Evolutionary conservation across 2,329 filamentous ascomycete genomes (phyloP), one percentile per base, ranked within the genome.

Genomic region (Ustulina deusta): DNA sequence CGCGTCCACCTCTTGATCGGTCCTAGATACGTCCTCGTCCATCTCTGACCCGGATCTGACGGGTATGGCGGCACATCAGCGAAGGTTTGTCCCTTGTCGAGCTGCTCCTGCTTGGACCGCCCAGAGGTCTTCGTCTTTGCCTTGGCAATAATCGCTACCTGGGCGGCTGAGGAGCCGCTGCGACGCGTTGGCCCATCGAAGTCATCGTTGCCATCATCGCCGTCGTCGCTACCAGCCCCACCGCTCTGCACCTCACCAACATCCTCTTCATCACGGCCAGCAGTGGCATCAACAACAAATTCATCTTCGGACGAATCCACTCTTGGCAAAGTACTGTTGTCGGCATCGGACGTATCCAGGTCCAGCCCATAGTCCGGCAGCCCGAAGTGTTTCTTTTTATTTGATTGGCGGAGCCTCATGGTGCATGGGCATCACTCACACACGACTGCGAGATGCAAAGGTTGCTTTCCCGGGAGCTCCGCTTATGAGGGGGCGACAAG

Each of bases 1-100:
- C 76, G 74, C 1, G 75, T 76, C 76, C 76, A 78, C 68, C 77
- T 70, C 63, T 74, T 76, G 17, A 79, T 71, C n/a, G 77, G 77
- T 9, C 77, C 77, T 57, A 73, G 61, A 54, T 79, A 79, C 3
- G 74, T 74, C 46, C 77, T 74, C 17, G 77, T 79, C 76, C 76
- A 79, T 70, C 76, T 76, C 52, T 77, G 73, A 6, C 74, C 68
- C 11, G 75, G 73, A 61, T 79, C 77, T 44, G 73, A 74, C 9
- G 77, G 77, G 42, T 79, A 79, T 4, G 72, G 70, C 38, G 74
- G 73, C 34, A 78, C 77, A 60, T 76, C 68, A 57, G 69, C 51
- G 5, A 72, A 65, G 46, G 65, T 36, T 51, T 64, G 48, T 59
- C 61, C 56, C 55, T 48, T 63, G 61, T 63, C 63, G 42, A 46